phyloP scores from a whole-genome alignment of 129 eudicot genomes.

The Pseudognaphalium luteoalbum region DNA sequence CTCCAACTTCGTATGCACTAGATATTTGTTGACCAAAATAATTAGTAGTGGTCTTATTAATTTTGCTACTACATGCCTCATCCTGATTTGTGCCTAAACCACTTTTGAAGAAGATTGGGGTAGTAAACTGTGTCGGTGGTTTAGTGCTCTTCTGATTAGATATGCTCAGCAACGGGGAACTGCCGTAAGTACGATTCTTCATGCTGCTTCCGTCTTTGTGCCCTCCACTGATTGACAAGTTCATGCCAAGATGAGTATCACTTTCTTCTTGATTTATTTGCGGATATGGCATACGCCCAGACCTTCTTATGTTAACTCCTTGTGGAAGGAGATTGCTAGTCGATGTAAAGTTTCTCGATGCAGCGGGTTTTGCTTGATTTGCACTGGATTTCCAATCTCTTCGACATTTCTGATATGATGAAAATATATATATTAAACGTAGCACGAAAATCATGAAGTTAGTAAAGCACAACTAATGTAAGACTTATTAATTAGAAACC shows the following conservation, averaged over 20 bases:
- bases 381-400: constrained; percentile 1
- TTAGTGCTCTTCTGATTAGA: constrained; percentile 3
- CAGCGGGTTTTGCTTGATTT: background rate
- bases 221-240: constrained; percentile 29
- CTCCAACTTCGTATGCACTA: constrained; percentile 12
- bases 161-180: background rate
- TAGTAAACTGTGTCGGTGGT: background rate
- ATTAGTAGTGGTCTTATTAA: background rate
- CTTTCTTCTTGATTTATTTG: constrained; percentile 14
- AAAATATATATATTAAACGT: background rate
- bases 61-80: constrained; percentile 1
- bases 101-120: constrained; percentile 7
- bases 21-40: constrained; percentile 5
- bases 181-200: constrained; percentile 6
- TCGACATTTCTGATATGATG: constrained; percentile 30
- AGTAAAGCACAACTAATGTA: background rate
- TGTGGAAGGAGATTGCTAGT: background rate
- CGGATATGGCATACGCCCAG: constrained; percentile 24
- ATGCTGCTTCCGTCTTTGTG: constrained; percentile 14
- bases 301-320: constrained; percentile 19
- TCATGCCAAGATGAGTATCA: constrained; percentile 11
- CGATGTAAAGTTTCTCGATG: background rate
- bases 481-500: too few relatives aligned
- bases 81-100: constrained; percentile 6
- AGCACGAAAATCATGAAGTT: too few relatives aligned